Evolutionary conservation across 345 rosid species (phyloP).

Genomic region (Gossypioides kirkii): DNA sequence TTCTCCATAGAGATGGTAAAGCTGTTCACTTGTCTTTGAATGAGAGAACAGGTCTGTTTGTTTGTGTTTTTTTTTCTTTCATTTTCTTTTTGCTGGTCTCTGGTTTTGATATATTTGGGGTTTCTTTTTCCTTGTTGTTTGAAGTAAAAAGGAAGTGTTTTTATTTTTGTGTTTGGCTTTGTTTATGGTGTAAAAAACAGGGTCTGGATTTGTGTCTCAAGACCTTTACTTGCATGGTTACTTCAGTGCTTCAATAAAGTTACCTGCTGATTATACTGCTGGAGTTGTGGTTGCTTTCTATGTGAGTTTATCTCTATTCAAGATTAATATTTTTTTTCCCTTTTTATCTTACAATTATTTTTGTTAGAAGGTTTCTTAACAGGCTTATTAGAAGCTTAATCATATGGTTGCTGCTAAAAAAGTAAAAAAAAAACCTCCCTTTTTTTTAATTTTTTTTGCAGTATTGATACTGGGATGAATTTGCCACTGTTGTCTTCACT

Average conservation of each 20-base stretch:
- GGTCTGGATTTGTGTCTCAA: conserved; percentile 95
- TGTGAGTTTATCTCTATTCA: conserved; percentile 47
- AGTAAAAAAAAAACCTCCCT: not conserved
- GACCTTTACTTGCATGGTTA: conserved; percentile 90
- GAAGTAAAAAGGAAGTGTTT: not conserved
- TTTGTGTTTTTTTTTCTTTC: too few species aligned
- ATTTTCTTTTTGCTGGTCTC: not conserved
- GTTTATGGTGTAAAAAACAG: conserved; percentile 32
- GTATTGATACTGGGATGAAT: not conserved
- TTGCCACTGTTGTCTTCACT: not conserved
- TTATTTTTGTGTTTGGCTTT: not conserved
- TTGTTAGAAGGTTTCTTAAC: too few species aligned
- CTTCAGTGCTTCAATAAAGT: conserved; percentile 87
- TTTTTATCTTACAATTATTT: not conserved
- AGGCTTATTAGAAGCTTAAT: not conserved
- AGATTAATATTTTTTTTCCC: not conserved
- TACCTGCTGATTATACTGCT: conserved; percentile 96
- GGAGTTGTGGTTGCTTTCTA: conserved; percentile 98
- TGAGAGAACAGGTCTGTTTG: conserved; percentile 74
- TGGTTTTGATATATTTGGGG: not conserved
- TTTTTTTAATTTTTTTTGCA: not conserved
- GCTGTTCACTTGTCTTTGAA: conserved; percentile 75
- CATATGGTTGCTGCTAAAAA: not conserved
- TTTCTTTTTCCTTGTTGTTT: not conserved
- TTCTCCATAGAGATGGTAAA: conserved; percentile 70